These are phyloP conservation scores for Phtheirospermum japonicum DNA, from an alignment of 257 asterid genomes.

Conservation along the genomic window DNA sequence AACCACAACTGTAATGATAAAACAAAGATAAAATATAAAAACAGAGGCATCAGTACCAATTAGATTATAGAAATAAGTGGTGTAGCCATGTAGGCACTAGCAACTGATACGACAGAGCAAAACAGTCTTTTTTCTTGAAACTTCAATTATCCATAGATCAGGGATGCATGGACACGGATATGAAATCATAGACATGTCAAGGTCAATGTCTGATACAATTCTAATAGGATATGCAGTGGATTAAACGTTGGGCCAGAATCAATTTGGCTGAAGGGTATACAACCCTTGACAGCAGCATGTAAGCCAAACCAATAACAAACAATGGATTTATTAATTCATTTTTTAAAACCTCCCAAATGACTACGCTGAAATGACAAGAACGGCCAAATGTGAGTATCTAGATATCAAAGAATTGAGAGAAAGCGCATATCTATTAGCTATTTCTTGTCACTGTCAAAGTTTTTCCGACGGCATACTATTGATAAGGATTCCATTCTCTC, in stretches of 20 bases:
- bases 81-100: neutral
- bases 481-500: conserved; percentile 14
- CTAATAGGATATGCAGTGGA: neutral
- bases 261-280: neutral
- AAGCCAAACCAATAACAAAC: conserved; percentile 16
- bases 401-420: conserved; percentile 9
- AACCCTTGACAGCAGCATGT: neutral
- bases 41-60: neutral
- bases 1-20: conserved; percentile 19
- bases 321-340: neutral
- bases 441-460: neutral
- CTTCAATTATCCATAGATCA: conserved; percentile 2
- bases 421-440: conserved; percentile 12
- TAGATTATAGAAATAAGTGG: conserved; percentile 13
- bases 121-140: conserved; percentile 12
- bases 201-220: neutral
- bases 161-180: conserved; percentile 14
- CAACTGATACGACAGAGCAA: neutral
- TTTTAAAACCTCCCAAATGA: neutral
- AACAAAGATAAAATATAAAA: neutral
- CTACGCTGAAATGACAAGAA: conserved; percentile 4
- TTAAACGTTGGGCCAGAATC: neutral
- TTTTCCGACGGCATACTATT: conserved; percentile 4
- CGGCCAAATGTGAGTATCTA: neutral
- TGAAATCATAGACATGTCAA: neutral